Percentiles rank a stretch among this genome's conserved stretches.
phyloP scores from a whole-genome alignment of 2,329 filamentous ascomycete genomes.

The Aspergillus piperis region DNA sequence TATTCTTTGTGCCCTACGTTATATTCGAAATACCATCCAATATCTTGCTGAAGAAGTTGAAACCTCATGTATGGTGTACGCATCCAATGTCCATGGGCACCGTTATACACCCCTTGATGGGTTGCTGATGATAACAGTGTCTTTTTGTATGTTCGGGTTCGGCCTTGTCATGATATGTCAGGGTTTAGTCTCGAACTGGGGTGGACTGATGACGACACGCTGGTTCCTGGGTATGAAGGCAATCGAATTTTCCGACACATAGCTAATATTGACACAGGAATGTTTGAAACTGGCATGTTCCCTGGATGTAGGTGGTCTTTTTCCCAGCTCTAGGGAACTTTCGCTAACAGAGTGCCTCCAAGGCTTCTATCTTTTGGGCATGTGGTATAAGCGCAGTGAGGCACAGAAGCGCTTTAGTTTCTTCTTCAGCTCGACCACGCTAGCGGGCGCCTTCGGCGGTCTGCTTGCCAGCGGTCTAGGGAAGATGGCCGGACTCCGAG shows the following conservation, averaged over 20 bases:
- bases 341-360: neutral
- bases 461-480: conserved; percentile 62
- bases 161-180: conserved; percentile 74
- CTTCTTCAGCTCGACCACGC: conserved; percentile 76
- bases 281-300: conserved; percentile 71
- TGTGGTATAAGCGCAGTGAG: conserved; percentile 81
- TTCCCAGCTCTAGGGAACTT: neutral
- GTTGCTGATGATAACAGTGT: conserved; percentile 47
- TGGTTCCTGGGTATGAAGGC: conserved; percentile 69
- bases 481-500: conserved; percentile 56
- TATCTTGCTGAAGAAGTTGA: conserved; percentile 68
- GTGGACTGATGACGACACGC: conserved; percentile 72
- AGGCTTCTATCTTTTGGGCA: conserved; percentile 68
- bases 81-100: conserved; percentile 4
- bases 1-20: conserved; percentile 81
- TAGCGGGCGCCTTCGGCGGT: conserved; percentile 65
- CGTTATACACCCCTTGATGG: neutral
- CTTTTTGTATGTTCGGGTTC: conserved; percentile 81
- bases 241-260: no score
- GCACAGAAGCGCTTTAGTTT: conserved; percentile 90
- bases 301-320: conserved; percentile 59
- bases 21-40: conserved; percentile 68
- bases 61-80: conserved; percentile 66
- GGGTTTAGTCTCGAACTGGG: conserved; percentile 75
- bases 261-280: conserved; percentile 39